Conservation (phyloP, 108 stramenopile genomes). For the Seminavis robusta region DNA sequence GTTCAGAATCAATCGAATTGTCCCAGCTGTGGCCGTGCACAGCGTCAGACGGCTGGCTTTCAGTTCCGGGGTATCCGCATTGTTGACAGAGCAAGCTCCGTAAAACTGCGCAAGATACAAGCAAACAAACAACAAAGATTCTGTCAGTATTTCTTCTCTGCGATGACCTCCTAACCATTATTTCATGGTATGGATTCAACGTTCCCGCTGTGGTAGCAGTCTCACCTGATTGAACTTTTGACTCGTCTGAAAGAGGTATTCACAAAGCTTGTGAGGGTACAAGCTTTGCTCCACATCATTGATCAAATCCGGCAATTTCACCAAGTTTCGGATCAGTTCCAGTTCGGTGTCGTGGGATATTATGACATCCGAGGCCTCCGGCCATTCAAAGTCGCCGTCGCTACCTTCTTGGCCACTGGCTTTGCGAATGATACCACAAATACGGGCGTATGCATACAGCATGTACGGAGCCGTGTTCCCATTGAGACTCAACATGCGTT, state of each 20-base stretch:
- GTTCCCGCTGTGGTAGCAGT: slow-evolving; percentile 1
- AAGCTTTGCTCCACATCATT: slow-evolving; percentile 87
- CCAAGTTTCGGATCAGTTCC: slow-evolving; percentile 86
- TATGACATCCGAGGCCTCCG: slow-evolving; percentile 65
- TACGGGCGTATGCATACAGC: slow-evolving; percentile 95
- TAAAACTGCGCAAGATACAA: too few relatives aligned
- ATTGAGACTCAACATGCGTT: slow-evolving; percentile 95
- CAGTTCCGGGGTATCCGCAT: slow-evolving; percentile 73
- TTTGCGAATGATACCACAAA: slow-evolving; percentile 93
- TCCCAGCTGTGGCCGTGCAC: slow-evolving; percentile 87
- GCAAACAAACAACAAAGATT: slow-evolving; percentile 44
- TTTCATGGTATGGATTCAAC: background rate
- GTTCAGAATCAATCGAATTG: slow-evolving; percentile 76
- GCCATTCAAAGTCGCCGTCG: slow-evolving; percentile 51
- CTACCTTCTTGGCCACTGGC: slow-evolving; percentile 70
- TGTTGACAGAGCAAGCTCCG: slow-evolving; percentile 87
- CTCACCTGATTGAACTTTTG: slow-evolving; percentile 91
- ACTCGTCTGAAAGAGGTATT: slow-evolving; percentile 90
- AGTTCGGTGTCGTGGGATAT: slow-evolving; percentile 85
- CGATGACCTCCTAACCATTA: too few relatives aligned
- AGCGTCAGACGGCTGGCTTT: slow-evolving; percentile 85
- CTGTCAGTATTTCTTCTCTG: too few relatives aligned
- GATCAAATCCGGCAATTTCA: slow-evolving; percentile 74
- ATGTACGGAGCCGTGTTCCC: slow-evolving; percentile 99
- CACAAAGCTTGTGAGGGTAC: slow-evolving; percentile 92